Conservation (phyloP, 1,284 basidiomycete genomes). For the Caloboletus inedulis region DNA sequence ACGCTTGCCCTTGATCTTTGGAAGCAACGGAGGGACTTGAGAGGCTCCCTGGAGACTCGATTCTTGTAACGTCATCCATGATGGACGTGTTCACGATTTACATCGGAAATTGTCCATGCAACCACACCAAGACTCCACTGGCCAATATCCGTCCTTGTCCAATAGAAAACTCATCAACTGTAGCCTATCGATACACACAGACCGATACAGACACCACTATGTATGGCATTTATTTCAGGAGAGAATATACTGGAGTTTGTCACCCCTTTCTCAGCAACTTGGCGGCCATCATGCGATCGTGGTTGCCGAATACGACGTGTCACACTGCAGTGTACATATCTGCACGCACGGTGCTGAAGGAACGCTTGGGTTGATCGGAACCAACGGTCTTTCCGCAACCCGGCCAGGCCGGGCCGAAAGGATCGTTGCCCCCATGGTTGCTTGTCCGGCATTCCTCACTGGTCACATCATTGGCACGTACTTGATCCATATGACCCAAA, state of each 20-base stretch:
- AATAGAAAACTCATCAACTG: not conserved
- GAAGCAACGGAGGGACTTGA: constrained; percentile 5
- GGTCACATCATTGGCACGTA: not conserved
- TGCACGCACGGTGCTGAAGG: not conserved
- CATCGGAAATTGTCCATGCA: no score
- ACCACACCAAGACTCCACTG: no score
- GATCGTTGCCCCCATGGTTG: not conserved
- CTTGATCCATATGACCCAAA: no score
- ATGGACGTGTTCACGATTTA: not conserved
- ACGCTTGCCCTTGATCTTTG: constrained; percentile 4
- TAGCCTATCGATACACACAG: not conserved
- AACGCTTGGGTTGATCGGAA: not conserved
- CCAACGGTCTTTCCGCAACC: no score
- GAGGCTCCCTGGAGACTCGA: not conserved
- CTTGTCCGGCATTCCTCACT: not conserved
- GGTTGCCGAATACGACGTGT: no score
- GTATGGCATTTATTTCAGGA: no score
- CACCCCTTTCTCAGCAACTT: no score
- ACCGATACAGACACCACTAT: not conserved
- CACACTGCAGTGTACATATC: no score
- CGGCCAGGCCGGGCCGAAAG: not conserved
- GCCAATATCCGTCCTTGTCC: not conserved
- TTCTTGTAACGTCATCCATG: not conserved
- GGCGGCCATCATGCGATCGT: no score
- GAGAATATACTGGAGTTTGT: no score